Conservation (phyloP, 768 basidiomycete species). For the Russula abietina region DNA sequence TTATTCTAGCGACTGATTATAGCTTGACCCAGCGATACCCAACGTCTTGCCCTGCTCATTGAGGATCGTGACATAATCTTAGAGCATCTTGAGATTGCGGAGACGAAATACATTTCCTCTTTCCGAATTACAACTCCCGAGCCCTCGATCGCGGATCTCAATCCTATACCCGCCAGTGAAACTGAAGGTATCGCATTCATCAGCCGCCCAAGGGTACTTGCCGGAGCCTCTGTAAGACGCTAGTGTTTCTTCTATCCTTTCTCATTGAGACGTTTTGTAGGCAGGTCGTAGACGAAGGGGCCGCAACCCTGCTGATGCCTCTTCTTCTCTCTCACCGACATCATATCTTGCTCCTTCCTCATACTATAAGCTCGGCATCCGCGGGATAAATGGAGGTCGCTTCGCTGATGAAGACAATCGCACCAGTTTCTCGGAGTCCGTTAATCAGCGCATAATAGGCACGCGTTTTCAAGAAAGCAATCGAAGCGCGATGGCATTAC, state of each 20-base stretch:
- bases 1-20: conserved; percentile 12
- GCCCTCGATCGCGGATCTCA: conserved; percentile 59
- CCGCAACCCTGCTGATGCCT: conserved; percentile 55
- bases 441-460: conserved; percentile 57
- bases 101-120: conserved; percentile 69
- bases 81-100: conserved; percentile 76
- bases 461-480: conserved; percentile 70
- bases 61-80: conserved; percentile 70
- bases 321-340: conserved; percentile 66
- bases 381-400: conserved; percentile 54
- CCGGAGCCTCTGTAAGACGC: conserved; percentile 27
- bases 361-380: conserved; percentile 69
- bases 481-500: conserved; percentile 50
- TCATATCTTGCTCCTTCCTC: conserved; percentile 76
- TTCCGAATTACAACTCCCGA: conserved; percentile 70
- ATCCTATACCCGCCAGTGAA: conserved; percentile 29
- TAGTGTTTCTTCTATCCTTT: background rate
- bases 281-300: conserved; percentile 41
- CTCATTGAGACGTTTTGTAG: conserved; percentile 22
- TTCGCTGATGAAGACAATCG: conserved; percentile 42
- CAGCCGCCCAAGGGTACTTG: conserved; percentile 59
- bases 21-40: conserved; percentile 52
- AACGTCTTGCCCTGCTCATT: conserved; percentile 59
- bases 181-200: conserved; percentile 51
- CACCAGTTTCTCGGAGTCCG: conserved; percentile 48